Conservation (phyloP, 1,139 yeast genomes). For the Magnusiomyces tetraspermus region DNA sequence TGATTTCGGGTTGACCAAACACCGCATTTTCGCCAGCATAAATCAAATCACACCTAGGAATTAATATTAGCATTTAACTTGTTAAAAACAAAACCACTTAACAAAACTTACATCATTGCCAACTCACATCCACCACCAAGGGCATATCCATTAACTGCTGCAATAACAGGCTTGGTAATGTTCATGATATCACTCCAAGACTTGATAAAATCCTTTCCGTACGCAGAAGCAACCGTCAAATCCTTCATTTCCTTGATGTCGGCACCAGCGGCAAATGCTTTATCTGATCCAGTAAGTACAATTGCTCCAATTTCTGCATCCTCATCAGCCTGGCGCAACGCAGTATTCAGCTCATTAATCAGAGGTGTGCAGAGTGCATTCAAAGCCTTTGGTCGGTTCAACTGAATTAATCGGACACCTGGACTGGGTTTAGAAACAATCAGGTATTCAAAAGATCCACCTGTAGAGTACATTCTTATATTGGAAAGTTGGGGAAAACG, state of each 20-base stretch:
- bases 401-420: constrained; percentile 42
- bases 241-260: constrained; percentile 44
- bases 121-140: constrained; percentile 48
- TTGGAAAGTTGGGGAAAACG: background rate
- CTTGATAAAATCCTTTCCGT: constrained; percentile 32
- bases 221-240: constrained; percentile 33
- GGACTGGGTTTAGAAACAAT: constrained; percentile 34
- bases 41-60: constrained; percentile 35
- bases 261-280: constrained; percentile 48
- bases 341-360: constrained; percentile 36
- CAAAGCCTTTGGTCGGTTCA: constrained; percentile 56
- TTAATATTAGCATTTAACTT: background rate
- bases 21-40: constrained; percentile 43
- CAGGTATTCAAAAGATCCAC: constrained; percentile 34
- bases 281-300: constrained; percentile 39
- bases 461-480: constrained; percentile 22
- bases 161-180: constrained; percentile 40
- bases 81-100: background rate
- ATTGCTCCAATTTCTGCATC: constrained; percentile 39
- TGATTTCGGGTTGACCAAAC: constrained; percentile 48
- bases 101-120: constrained; percentile 35
- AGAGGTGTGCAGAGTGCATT: constrained; percentile 53
- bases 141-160: constrained; percentile 46
- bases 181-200: constrained; percentile 33
- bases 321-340: constrained; percentile 34